These are phyloP conservation scores for Penicillium cinerascens DNA, from an alignment of 495 filamentous ascomycete genomes.

Conservation along the genomic window DNA sequence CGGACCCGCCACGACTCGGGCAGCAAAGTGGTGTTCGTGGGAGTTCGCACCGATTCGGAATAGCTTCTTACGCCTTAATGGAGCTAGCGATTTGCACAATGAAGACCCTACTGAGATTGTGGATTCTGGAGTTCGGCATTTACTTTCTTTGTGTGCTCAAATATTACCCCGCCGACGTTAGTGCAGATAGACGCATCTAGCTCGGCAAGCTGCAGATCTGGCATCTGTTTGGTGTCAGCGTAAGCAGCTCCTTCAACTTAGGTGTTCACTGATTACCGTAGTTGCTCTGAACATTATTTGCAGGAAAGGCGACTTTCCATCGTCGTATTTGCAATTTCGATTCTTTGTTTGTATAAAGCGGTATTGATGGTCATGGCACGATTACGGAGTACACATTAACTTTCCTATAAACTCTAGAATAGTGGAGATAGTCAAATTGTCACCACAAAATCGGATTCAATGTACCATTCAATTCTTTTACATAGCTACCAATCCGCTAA, in stretches of 20 bases:
- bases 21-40: not conserved
- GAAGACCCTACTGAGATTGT: not conserved
- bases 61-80: not conserved
- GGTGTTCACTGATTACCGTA: too few relatives aligned
- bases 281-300: too few relatives aligned
- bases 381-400: too few relatives aligned
- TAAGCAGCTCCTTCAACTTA: not conserved
- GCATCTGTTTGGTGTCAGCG: not conserved
- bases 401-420: too few relatives aligned
- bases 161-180: not conserved
- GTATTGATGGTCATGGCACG: too few relatives aligned
- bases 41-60: not conserved
- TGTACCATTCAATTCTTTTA: not conserved
- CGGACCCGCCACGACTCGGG: slow-evolving; percentile 1
- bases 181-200: not conserved
- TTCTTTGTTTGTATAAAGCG: too few relatives aligned
- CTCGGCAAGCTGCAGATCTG: not conserved
- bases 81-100: not conserved
- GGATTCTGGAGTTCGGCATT: not conserved
- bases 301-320: too few relatives aligned
- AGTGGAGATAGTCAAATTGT: too few relatives aligned
- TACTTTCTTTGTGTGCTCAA: not conserved
- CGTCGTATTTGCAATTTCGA: too few relatives aligned
- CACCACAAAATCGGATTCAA: not conserved
- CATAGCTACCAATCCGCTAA: slow-evolving; percentile 5